Conservation (phyloP, 129 eudicot species). For the Gnaphalium uliginosum region DNA sequence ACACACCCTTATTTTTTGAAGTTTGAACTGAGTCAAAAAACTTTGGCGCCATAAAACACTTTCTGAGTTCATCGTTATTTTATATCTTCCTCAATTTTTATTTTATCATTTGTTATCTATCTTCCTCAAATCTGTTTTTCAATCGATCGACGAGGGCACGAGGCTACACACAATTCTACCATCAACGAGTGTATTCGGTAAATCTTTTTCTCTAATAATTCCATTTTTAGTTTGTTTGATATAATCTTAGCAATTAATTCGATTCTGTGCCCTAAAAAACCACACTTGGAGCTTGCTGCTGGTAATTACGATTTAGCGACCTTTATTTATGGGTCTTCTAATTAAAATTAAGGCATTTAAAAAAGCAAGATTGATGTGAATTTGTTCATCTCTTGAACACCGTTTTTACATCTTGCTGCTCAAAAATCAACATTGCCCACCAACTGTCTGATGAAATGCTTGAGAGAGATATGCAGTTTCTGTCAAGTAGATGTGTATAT, state of each 20-base stretch:
- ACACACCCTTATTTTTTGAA: too few species aligned
- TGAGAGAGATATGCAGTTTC: not conserved
- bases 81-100: too few species aligned
- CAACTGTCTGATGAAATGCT: constrained; percentile 31
- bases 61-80: too few species aligned
- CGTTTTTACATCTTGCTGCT: not conserved
- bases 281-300: not conserved
- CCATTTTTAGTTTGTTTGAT: not conserved
- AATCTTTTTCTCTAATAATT: not conserved
- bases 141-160: not conserved
- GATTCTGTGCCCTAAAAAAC: not conserved
- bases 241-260: not conserved
- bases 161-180: not conserved
- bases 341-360: not conserved
- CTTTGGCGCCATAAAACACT: too few species aligned
- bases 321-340: not conserved
- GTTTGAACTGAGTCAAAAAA: too few species aligned
- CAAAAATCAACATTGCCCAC: constrained; percentile 1
- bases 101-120: too few species aligned
- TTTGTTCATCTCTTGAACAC: not conserved
- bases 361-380: not conserved
- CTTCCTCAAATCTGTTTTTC: not conserved
- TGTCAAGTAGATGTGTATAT: not conserved
- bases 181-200: not conserved
- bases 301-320: not conserved